Conservation (phyloP, 148 eudicot genomes). For the Pharnaceum exiguum region DNA sequence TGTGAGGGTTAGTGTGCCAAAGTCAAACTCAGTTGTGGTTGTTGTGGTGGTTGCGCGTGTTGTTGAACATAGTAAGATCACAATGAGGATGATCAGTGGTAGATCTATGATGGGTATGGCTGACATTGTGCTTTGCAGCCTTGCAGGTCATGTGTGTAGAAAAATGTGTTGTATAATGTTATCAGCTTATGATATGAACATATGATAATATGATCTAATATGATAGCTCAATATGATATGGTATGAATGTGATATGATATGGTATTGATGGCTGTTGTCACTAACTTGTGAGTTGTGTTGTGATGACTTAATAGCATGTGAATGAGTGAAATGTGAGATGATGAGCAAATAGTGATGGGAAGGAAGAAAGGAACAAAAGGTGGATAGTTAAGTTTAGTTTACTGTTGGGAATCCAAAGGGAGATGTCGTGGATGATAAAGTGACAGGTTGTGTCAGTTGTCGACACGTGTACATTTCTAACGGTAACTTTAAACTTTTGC, state of each 20-base stretch:
- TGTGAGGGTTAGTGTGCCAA: conserved; percentile 52
- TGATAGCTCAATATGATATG: too few relatives aligned
- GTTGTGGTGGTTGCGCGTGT: not conserved
- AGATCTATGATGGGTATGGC: too few relatives aligned
- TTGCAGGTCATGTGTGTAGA: too few relatives aligned
- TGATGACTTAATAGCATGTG: too few relatives aligned
- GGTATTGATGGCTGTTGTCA: too few relatives aligned
- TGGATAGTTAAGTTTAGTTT: not conserved
- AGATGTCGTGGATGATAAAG: conserved; percentile 5
- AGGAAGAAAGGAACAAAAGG: not conserved
- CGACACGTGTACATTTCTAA: conserved; percentile 38
- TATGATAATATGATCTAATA: too few relatives aligned
- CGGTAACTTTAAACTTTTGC: conserved; percentile 69
- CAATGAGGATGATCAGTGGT: not conserved
- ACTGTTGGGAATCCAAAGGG: conserved; percentile 28
- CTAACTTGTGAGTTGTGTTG: too few relatives aligned
- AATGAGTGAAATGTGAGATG: not conserved
- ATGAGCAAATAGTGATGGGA: not conserved
- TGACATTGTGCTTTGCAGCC: conserved; percentile 18
- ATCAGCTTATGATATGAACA: too few relatives aligned
- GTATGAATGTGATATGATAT: too few relatives aligned
- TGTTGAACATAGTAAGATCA: not conserved
- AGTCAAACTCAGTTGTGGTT: conserved; percentile 51
- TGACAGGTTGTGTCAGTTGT: conserved; percentile 27
- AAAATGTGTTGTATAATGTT: too few relatives aligned